These are phyloP conservation scores for Cercospora sojina DNA, from an alignment of 2,329 filamentous ascomycete genomes.

Conservation along the genomic window DNA sequence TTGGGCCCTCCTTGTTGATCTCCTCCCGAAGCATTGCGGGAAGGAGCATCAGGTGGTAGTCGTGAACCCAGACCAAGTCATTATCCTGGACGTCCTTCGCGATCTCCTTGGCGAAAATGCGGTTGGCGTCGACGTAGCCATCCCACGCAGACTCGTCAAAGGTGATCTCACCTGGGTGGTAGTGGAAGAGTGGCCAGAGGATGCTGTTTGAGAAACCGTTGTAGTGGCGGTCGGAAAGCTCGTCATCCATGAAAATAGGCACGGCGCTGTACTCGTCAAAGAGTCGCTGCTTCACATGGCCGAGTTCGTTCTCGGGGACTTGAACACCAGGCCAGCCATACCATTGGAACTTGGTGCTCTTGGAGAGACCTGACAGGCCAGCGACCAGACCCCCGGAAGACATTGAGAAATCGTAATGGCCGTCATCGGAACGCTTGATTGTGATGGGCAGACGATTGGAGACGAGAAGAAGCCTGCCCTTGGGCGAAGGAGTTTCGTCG, in stretches of 20 bases:
- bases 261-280: conserved; percentile 86
- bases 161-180: conserved; percentile 96
- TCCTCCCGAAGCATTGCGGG: conserved; percentile 93
- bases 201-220: conserved; percentile 98
- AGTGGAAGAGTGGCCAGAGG: conserved; percentile 97
- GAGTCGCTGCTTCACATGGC: conserved; percentile 70
- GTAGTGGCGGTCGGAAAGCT: conserved; percentile 92
- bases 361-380: conserved; percentile 84
- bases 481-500: conserved; percentile 36
- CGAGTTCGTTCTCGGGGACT: conserved; percentile 79
- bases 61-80: conserved; percentile 96
- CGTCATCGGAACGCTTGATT: conserved; percentile 89
- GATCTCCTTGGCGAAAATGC: conserved; percentile 84
- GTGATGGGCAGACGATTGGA: conserved; percentile 96
- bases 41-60: conserved; percentile 97
- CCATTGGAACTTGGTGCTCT: conserved; percentile 94
- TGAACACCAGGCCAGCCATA: conserved; percentile 97
- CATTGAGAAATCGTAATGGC: conserved; percentile 91
- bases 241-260: conserved; percentile 89
- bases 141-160: conserved; percentile 95
- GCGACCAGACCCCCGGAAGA: conserved; percentile 95
- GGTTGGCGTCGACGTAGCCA: conserved; percentile 90
- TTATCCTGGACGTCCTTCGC: conserved; percentile 86
- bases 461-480: conserved; percentile 70
- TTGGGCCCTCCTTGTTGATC: conserved; percentile 59